Evolutionary conservation across 352 stramenopile genomes (phyloP), one percentile per base, ranked within the genome.

Genomic region (Phytophthora pisi): DNA sequence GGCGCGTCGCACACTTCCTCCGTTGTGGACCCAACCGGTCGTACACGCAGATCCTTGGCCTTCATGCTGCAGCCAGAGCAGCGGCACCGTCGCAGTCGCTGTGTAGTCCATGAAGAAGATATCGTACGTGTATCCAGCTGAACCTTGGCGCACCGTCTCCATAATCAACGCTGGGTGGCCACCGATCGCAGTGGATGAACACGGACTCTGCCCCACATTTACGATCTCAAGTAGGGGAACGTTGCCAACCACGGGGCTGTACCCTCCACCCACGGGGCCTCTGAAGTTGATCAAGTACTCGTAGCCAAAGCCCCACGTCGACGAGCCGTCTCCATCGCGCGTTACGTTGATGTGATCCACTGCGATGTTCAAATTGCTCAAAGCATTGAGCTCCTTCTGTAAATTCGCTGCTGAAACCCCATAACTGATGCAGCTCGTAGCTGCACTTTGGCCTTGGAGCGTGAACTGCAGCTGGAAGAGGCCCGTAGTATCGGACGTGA

Each of bases 231-330:
- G 49, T 28, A 75, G 70, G 8, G 66, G 57, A 4, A 94, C 67
- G 47, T 93, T 74, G 0, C 86, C 88, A 0, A 94, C 46, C 6
- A 95, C 76, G 3, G n/a, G 67, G 47, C 82, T 93, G 45, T 70
- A 75, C 3, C 84, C 83, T 18, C 86, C 84, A 9, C 58, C 63
- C 10, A 93, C 61, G 0, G 85, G 79, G 2, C 88, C 88, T 38
- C 56, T 61, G 46, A 92, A 95, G 26, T 79, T 57, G 52, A 95
- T 80, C 7, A 82, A 64, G 57, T 93, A 95, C 61, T 94, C 81
- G 56, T 88, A 95, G 0, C 88, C 88, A 59, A 89, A 95, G 8
- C 88, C 88, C 83, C 82, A 94, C 4, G 58, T 57, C 0, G 88
- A 78, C 10, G 79, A 70, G 0, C 86, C 88, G 40, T 94, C 86